Evolutionary conservation across 208 protist genomes (phyloP), one percentile per base, ranked within the genome.

Genomic region (Trypanosoma avium): DNA sequence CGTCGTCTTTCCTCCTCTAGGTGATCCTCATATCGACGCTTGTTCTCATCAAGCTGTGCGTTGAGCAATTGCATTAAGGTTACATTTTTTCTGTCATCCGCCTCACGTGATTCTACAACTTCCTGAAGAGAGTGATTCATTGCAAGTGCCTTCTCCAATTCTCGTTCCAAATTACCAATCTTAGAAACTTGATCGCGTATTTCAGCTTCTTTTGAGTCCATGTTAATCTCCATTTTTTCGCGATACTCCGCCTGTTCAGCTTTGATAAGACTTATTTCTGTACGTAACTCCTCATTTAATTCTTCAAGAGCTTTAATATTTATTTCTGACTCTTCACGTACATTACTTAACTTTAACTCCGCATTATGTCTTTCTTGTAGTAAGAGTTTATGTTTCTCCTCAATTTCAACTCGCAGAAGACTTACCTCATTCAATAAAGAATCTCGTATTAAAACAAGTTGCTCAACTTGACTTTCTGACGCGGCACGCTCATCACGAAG

Each of bases 51-150:
- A 7, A 96, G 57, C 48, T 96, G 90, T 2, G 74, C 55, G 56
- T 91, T 89, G 5, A 96, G 73, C 30, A 96, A 55, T 67, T 96
- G 88, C 86, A 94, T 81, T 24, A 96, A 76, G 0, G 83, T 74
- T 3, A 91, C 69, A 63, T 96, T 96, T 55, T 89, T 93, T 46
- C 74, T 66, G 58, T 93, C 90, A 27, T 92, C 88, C 7, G 66
- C 77, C 61, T 96, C 85, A 17, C 82, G 76, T 8, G 61, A 67
- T 47, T 89, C 84, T 9, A 96, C 47, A 1, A 85, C 83, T 50
- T 86, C 72, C 48, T 93, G 90, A 22, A 96, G 58, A 1, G 84
- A 70, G 24, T 56, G 78, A 73, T 90, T 92, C 46, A 91, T 78
- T 12, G 73, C 60, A 6, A 87, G 59, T 7, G 82, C 79, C 70